Base-by-base conservation (phyloP, 2,329 filamentous ascomycete species). In the Penicillium sp. region DNA sequence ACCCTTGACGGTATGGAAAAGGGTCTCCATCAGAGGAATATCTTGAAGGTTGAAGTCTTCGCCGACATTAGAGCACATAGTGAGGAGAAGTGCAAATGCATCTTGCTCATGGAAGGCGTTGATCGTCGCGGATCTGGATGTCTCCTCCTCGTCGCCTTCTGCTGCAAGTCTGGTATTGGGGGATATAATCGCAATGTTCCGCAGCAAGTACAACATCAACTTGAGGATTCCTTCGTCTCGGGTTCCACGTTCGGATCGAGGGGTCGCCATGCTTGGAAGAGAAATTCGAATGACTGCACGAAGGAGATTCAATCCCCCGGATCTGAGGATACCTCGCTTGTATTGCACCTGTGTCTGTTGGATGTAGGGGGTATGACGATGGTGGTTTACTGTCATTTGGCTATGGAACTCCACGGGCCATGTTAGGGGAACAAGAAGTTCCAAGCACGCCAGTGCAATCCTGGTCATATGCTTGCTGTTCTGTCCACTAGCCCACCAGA, bases 211-310 rank as follows among this genome's bases (percentile, higher is more conserved):
- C 8, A 98, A 74, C 43, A 94, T 78, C 31, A 98, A 79, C 65
- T 89, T 93, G 66, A 98, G 89, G 60, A 96, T 90, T 42, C 88
- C 89, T 62, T 95, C 88, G 60, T 98, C 91, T 61, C 90, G 79
- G 21, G 81, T 73, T 29, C 80, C 83, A 49, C 93, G 77, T 62
- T 96, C 89, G 24, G 82, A 80, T 54, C 85, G 80, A 1, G 86
- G 77, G 24, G 87, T 71, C 2, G 88, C 87, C 81, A 98, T 91
- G 19, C 88, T 84, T 1, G 93, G 90, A 19, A 98, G 73, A 0
- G 86, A 89, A 45, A 88, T 80, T 53, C 89, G 80, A 17, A 95
- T 83, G 4, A 86, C 83, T 4, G 87, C 87, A 55, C 90, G 84
- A 12, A 98, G 77, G 29, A 96, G 85, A 42, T 80, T 78, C 4